Base-by-base conservation (phyloP, 2,329 filamentous ascomycete genomes). In the Waltergamsia citrina region DNA sequence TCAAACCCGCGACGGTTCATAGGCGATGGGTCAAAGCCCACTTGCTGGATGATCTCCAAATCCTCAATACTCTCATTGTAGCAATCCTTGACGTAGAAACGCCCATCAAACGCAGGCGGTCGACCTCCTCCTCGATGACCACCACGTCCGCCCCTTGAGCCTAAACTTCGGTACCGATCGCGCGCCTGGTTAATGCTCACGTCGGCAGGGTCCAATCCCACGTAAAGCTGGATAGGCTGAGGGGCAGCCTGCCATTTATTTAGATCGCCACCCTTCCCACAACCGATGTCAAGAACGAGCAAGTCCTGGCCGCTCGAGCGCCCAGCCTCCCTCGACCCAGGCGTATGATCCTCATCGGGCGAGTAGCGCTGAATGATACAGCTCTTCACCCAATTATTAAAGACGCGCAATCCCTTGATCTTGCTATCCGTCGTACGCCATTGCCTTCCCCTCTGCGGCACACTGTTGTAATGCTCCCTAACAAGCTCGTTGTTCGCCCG, bases 341-440 rank as follows among this genome's bases (percentile, higher is more conserved):
- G 74, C 1, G 72, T 64, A 44, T 80, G 79, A 40, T 85, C 78
- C 54, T 90, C 83, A 43, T 81, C 78, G 0, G 84, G 83, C 5
- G 85, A 86, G 61, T 95, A 96, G 54, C 94, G 95, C 54, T 96
- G 88, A 45, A 98, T 96, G 46, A 96, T 76, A 32, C 85, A 90
- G 52, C 86, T 94, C 68, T 98, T 98, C 61, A 98, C 75, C 92
- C 92, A 98, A 59, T 98, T 98, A 64, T 98, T 98, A 67, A 94
- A 92, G 45, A 83, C 85, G 34, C 92, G 78, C 34, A 98, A 65
- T 1, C 92, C 92, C 62, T 93, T 94, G 65, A 98, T 98, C 49
- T 85, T 82, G 57, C 85, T 94, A 50, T 94, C 87, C 6, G 86
- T 94, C 54, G 83, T 86, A 32, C 92, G 78, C 90, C 92, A 98